Conservation (phyloP, 345 rosid genomes). For the Excoecaria cochinchinensis region DNA sequence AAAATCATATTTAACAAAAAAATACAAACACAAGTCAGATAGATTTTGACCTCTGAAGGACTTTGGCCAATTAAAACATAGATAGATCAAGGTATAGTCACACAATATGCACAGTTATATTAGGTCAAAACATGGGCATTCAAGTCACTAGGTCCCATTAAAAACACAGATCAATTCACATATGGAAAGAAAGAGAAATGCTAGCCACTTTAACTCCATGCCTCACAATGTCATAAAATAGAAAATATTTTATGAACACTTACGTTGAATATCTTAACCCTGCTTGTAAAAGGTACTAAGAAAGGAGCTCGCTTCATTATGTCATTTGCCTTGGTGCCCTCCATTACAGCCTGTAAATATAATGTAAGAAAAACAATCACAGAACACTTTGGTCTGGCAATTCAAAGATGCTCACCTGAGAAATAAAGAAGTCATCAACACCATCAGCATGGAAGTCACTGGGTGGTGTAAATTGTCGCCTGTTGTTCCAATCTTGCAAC, state of each 20-base stretch:
- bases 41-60: not conserved
- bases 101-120: not conserved
- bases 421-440: slow-evolving; percentile 79
- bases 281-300: slow-evolving; percentile 90
- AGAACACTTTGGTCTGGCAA: not conserved
- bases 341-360: slow-evolving; percentile 63
- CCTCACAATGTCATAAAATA: not conserved
- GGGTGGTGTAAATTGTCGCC: slow-evolving; percentile 72
- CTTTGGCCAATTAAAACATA: not conserved
- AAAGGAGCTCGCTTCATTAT: slow-evolving; percentile 96
- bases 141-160: not conserved
- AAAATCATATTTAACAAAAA: slow-evolving; percentile 1
- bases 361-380: slow-evolving; percentile 15
- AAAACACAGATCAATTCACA: not conserved
- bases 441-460: slow-evolving; percentile 92
- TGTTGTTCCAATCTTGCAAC: slow-evolving; percentile 98
- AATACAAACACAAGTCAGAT: not conserved
- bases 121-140: not conserved
- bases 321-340: slow-evolving; percentile 86
- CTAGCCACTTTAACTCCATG: slow-evolving; percentile 12
- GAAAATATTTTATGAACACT: slow-evolving; percentile 15
- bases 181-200: slow-evolving; percentile 10
- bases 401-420: slow-evolving; percentile 66
- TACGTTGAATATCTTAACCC: slow-evolving; percentile 93
- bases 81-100: not conserved